Evolutionary conservation across 2,329 filamentous ascomycete species (phyloP).

Genomic region (Colletotrichum filicis): DNA sequence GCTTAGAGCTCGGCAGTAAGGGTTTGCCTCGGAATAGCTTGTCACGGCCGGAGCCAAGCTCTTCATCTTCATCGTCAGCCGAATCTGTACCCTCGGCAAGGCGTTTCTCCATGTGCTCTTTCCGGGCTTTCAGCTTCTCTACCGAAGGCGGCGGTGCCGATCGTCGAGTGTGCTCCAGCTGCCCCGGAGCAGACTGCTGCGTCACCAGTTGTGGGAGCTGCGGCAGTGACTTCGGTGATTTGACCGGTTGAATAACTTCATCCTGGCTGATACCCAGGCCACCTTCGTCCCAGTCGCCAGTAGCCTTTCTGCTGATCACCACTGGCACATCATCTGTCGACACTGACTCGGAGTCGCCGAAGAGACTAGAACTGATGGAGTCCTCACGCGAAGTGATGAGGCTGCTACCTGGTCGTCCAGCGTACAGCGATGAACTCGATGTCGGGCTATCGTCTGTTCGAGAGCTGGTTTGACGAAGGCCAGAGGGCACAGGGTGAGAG

Average conservation of each 20-base stretch:
- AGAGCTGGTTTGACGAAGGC: constrained; percentile 71
- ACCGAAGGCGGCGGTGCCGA: constrained; percentile 71
- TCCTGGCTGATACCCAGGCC: constrained; percentile 83
- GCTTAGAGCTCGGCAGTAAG: constrained; percentile 81
- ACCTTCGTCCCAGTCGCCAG: constrained; percentile 82
- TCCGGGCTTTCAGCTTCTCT: constrained; percentile 80
- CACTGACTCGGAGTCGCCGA: constrained; percentile 85
- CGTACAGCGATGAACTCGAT: constrained; percentile 78
- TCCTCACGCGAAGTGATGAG: constrained; percentile 85
- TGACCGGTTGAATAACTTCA: constrained; percentile 51
- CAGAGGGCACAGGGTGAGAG: constrained; percentile 70
- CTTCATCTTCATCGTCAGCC: constrained; percentile 95
- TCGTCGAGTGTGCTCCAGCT: constrained; percentile 62
- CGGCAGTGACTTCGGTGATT: constrained; percentile 56
- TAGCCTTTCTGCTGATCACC: constrained; percentile 77
- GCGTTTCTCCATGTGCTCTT: constrained; percentile 79
- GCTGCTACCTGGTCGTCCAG: constrained; percentile 76
- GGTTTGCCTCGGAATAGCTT: constrained; percentile 65
- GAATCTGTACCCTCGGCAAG: constrained; percentile 82
- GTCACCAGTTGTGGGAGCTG: constrained; percentile 68
- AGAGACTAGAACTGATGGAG: constrained; percentile 88
- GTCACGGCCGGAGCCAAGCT: constrained; percentile 69
- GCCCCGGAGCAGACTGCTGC: constrained; percentile 73
- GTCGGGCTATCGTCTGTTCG: constrained; percentile 85
- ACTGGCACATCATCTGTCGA: constrained; percentile 83